phyloP scores from a whole-genome alignment of 306 rosid genomes.

The Sechiopsis laciniata region DNA sequence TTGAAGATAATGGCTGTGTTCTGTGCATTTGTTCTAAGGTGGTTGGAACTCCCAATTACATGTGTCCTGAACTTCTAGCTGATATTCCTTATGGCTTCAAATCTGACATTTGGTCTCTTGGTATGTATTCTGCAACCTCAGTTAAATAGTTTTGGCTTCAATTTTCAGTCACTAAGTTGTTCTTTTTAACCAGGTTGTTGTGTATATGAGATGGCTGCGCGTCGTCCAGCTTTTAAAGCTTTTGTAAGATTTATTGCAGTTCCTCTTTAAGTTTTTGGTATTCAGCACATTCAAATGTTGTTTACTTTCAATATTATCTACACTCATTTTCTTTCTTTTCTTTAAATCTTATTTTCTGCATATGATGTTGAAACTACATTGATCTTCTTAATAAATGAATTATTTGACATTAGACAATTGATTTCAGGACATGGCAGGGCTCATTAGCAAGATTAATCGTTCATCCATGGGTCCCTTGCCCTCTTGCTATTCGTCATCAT shows the following conservation, averaged over 20 bases:
- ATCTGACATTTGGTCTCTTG: constrained; percentile 99
- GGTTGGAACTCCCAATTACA: constrained; percentile 98
- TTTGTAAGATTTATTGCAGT: constrained; percentile 58
- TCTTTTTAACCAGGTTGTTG: constrained; percentile 70
- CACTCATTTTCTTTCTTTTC: not conserved
- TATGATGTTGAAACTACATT: not conserved
- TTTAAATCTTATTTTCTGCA: not conserved
- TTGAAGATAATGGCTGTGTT: constrained; percentile 7
- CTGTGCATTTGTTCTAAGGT: constrained; percentile 45
- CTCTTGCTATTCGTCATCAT: constrained; percentile 82
- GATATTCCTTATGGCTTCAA: constrained; percentile 99
- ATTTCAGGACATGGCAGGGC: constrained; percentile 98
- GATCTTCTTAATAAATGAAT: not conserved
- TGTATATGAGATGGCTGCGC: constrained; percentile 97
- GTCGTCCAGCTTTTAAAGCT: constrained; percentile 98
- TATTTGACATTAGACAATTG: constrained; percentile 15
- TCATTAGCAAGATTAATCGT: constrained; percentile 95
- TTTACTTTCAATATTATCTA: not conserved
- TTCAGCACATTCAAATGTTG: not conserved
- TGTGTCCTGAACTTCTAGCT: constrained; percentile 99
- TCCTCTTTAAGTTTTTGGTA: not conserved
- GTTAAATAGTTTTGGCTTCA: not conserved
- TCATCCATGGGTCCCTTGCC: constrained; percentile 96
- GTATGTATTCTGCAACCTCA: constrained; percentile 37
- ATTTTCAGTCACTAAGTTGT: constrained; percentile 32